These are phyloP conservation scores for Rhizopus microsporus DNA, from an alignment of 371 early-diverging fungal genomes.

Conservation along the genomic window DNA sequence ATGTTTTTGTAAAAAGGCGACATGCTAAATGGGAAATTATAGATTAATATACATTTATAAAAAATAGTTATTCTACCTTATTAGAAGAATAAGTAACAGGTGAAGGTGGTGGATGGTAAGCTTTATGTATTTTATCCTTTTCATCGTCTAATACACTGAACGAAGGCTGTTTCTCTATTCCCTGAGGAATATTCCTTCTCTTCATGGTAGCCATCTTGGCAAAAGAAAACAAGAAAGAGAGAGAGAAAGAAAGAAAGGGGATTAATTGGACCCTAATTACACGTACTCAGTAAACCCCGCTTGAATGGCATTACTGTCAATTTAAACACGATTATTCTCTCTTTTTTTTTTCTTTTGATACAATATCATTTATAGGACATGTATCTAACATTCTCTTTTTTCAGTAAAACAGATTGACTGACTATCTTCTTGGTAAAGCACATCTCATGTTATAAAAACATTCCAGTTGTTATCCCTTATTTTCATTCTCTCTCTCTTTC, in stretches of 20 bases:
- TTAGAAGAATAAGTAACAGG: conserved; percentile 36
- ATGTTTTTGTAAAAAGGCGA: conserved; percentile 54
- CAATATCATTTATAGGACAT: too few species aligned
- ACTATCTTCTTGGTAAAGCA: too few species aligned
- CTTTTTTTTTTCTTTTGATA: neutral
- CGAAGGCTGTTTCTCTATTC: conserved; percentile 13
- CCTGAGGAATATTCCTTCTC: conserved; percentile 37
- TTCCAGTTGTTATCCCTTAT: too few species aligned
- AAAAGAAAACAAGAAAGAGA: neutral
- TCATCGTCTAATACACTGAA: conserved; percentile 3
- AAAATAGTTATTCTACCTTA: conserved; percentile 26
- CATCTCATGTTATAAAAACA: too few species aligned
- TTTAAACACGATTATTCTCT: too few species aligned
- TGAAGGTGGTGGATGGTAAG: conserved; percentile 19
- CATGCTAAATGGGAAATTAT: conserved; percentile 25
- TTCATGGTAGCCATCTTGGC: conserved; percentile 40
- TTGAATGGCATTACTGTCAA: too few species aligned
- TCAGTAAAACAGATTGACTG: too few species aligned
- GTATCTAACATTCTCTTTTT: too few species aligned
- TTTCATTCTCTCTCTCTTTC: neutral
- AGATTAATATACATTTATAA: neutral
- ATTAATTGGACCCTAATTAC: too few species aligned
- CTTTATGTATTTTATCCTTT: conserved; percentile 30
- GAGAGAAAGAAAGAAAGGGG: conserved; percentile 2
- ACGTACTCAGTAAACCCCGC: too few species aligned